Evolutionary conservation across 1,284 basidiomycete genomes (phyloP), one percentile per base, ranked within the genome.

Genomic region (Microbotryum violaceum): DNA sequence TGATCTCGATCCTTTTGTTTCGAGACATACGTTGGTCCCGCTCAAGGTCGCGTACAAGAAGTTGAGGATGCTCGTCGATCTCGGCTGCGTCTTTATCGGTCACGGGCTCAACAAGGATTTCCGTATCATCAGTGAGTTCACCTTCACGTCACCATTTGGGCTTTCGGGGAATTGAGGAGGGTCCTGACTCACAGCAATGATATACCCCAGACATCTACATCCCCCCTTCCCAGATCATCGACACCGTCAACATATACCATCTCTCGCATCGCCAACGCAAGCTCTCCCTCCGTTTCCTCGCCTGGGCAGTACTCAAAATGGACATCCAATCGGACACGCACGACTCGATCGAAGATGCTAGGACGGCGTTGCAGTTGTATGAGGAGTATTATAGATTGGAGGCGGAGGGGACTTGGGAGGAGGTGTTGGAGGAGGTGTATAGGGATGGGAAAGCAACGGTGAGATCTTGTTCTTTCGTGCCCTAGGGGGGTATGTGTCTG

Each of bases 91-190:
- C 66, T 99, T 99, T 72, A 89, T 98, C 59, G 96, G 96, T 0
- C 94, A 99, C 71, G 96, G 96, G 1, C 82, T 98, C n/a, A 88
- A 90, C n/a, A 97, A 97, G 74, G 96, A 98, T 76, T 97, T 98
- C 77, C 83, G 96, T 14, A 98, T 96, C 62, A 97, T 98, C 78
- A 98, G 91, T 93, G 70, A 73, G 89, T 78, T 6, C 45, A 8
- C 3, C 29, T 25, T 54, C 6, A 23, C 10, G 47, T n/a, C 51
- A 23, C 12, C 6, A 46, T 21, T 37, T 3, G 44, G 18, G 20
- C 33, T 56, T 14, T 45, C 27, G 23, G 16, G 23, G 21, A 52
- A n/a, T 48, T 37, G 21, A 23, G 25, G 18, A 7, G n/a, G 31
- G 31, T 31, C 29, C 27, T 18, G 20, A 14, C 31, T n/a, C 9